Evolutionary conservation across 176 grass and related monocot species (phyloP).

Genomic region (Pontederia paniculata): DNA sequence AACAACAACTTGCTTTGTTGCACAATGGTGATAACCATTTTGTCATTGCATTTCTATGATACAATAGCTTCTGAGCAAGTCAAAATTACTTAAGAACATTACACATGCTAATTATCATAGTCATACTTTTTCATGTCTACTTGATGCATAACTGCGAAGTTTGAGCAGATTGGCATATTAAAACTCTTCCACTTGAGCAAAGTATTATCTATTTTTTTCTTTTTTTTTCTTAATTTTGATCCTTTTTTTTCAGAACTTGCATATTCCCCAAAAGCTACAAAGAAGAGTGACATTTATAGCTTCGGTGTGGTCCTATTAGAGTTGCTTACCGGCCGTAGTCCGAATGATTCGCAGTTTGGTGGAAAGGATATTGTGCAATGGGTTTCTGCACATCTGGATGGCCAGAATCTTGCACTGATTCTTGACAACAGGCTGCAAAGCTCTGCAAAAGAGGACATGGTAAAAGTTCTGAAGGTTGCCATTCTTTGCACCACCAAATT

Average conservation of each 20-base stretch:
- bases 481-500: slow-evolving; percentile 32
- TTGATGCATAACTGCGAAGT: too few species aligned
- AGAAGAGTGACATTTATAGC: slow-evolving; percentile 52
- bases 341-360: slow-evolving; percentile 24
- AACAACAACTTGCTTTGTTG: too few species aligned
- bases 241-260: slow-evolving; percentile 32
- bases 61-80: too few species aligned
- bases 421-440: slow-evolving; percentile 31
- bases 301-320: slow-evolving; percentile 53
- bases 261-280: slow-evolving; percentile 41
- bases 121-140: too few species aligned
- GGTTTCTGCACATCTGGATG: slow-evolving; percentile 23
- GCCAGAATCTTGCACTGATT: slow-evolving; percentile 30
- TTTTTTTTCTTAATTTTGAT: slow-evolving; percentile 2
- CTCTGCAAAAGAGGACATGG: slow-evolving; percentile 43
- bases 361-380: slow-evolving; percentile 39
- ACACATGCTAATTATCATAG: too few species aligned
- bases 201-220: background rate
- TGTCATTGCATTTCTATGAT: too few species aligned
- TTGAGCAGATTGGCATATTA: background rate
- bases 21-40: too few species aligned
- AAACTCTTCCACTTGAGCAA: background rate
- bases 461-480: slow-evolving; percentile 46
- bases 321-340: slow-evolving; percentile 47
- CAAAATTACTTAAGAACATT: too few species aligned